Percentiles rank a stretch among this genome's conserved stretches.
Conservation (phyloP, 2,329 filamentous ascomycete species). For the Pseudodiploospora longispora region DNA sequence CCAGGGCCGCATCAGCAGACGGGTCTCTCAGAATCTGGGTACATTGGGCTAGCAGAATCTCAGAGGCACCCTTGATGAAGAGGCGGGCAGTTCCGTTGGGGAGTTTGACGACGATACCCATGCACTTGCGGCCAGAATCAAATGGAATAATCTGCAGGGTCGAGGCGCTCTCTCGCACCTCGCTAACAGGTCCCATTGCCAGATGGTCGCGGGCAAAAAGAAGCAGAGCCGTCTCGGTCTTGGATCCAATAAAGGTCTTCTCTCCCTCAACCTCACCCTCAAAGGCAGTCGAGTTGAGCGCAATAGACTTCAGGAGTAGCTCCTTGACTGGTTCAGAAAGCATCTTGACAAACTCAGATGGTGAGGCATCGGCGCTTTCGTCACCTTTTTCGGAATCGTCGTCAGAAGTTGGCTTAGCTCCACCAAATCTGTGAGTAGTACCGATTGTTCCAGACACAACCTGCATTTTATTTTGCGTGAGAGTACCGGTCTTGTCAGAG, state of each 20-base stretch:
- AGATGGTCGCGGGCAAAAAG: constrained; percentile 59
- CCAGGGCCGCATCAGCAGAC: constrained; percentile 32
- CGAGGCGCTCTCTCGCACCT: constrained; percentile 52
- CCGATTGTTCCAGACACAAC: constrained; percentile 55
- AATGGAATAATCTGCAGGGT: constrained; percentile 65
- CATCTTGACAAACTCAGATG: constrained; percentile 38
- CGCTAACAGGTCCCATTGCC: constrained; percentile 55
- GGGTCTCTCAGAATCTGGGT: constrained; percentile 43
- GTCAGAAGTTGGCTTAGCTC: constrained; percentile 5
- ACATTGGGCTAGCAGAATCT: constrained; percentile 54
- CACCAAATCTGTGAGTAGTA: constrained; percentile 41
- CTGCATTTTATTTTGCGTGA: constrained; percentile 63
- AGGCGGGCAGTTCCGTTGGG: constrained; percentile 45
- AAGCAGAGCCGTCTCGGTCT: constrained; percentile 70
- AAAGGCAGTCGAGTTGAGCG: constrained; percentile 66
- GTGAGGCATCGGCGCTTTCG: constrained; percentile 28
- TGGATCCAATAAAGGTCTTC: constrained; percentile 64
- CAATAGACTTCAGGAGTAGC: constrained; percentile 50
- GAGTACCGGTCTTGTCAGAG: constrained; percentile 60
- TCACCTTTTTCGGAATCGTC: constrained; percentile 15
- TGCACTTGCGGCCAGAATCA: constrained; percentile 67
- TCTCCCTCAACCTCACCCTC: constrained; percentile 63
- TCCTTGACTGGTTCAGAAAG: constrained; percentile 41
- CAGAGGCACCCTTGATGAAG: constrained; percentile 57
- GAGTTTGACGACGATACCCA: constrained; percentile 50